Evolutionary conservation across 2,329 filamentous ascomycete species (phyloP).

Genomic region (Bipolaris bicolor): DNA sequence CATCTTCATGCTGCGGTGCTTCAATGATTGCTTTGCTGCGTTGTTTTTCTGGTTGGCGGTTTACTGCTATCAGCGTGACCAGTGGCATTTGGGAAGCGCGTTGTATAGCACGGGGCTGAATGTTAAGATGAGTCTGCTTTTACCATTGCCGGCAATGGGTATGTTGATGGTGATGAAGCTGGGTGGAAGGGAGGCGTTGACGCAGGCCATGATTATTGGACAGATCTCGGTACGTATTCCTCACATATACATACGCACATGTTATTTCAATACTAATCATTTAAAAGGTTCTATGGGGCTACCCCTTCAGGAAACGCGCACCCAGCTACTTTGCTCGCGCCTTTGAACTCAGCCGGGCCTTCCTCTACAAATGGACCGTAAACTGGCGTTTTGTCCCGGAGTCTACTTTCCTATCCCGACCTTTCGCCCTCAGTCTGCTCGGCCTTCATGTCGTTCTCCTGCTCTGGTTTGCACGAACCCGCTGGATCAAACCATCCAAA

Average conservation of each 20-base stretch:
- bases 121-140: conserved; percentile 92
- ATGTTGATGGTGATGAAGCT: conserved; percentile 75
- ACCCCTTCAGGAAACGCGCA: conserved; percentile 72
- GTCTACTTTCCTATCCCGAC: conserved; percentile 72
- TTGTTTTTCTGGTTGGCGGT: conserved; percentile 85
- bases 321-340: conserved; percentile 78
- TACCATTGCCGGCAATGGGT: conserved; percentile 81
- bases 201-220: conserved; percentile 72
- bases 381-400: conserved; percentile 98
- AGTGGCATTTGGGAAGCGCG: conserved; percentile 75
- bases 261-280: conserved; percentile 17
- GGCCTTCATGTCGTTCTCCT: conserved; percentile 70
- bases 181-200: conserved; percentile 69
- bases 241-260: too few species aligned
- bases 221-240: conserved; percentile 74
- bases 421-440: conserved; percentile 73
- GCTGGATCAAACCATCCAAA: conserved; percentile 75
- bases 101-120: conserved; percentile 80
- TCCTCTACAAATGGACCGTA: conserved; percentile 97
- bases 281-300: conserved; percentile 58
- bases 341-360: conserved; percentile 89
- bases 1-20: conserved; percentile 88
- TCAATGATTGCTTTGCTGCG: conserved; percentile 92
- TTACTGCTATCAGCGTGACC: conserved; percentile 73
- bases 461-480: conserved; percentile 66